These are phyloP conservation scores for Yamadazyma paraphyllophila DNA, from an alignment of 805 yeast genomes.

Conservation along the genomic window DNA sequence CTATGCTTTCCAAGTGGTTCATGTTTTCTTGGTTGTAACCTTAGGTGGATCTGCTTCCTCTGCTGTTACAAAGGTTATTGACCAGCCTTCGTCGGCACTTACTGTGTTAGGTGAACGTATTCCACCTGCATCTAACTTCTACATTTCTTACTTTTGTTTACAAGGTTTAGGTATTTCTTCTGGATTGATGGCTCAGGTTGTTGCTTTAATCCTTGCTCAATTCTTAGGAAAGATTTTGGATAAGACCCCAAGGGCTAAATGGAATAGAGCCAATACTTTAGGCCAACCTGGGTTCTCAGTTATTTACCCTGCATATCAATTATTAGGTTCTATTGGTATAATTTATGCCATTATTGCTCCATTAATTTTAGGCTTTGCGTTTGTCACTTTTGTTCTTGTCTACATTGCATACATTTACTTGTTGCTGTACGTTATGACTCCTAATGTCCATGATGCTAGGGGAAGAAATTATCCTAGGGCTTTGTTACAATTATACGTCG, in stretches of 20 bases:
- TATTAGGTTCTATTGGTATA: slow-evolving; percentile 69
- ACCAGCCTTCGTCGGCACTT: slow-evolving; percentile 71
- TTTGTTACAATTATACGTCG: slow-evolving; percentile 68
- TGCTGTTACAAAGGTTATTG: slow-evolving; percentile 65
- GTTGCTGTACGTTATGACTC: slow-evolving; percentile 60
- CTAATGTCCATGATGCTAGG: slow-evolving; percentile 55
- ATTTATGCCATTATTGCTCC: slow-evolving; percentile 81
- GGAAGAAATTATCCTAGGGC: slow-evolving; percentile 76
- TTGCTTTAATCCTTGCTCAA: slow-evolving; percentile 67
- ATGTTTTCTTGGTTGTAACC: slow-evolving; percentile 83
- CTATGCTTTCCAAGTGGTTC: slow-evolving; percentile 87
- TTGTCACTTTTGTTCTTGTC: slow-evolving; percentile 53
- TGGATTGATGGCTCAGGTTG: slow-evolving; percentile 74
- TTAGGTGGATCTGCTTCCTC: slow-evolving; percentile 82
- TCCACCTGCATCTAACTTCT: slow-evolving; percentile 90
- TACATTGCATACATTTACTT: slow-evolving; percentile 64
- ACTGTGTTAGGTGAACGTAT: slow-evolving; percentile 67
- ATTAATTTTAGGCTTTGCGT: slow-evolving; percentile 64
- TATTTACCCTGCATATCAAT: slow-evolving; percentile 72
- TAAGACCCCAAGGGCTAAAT: slow-evolving; percentile 87
- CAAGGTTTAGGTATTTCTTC: slow-evolving; percentile 79
- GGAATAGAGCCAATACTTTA: slow-evolving; percentile 70
- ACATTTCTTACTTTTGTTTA: slow-evolving; percentile 75
- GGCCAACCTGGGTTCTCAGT: slow-evolving; percentile 78
- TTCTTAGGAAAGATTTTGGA: slow-evolving; percentile 71